Evolutionary conservation across 805 yeast genomes (phyloP).

Genomic region (Sugiyamaella qingdaonensis): DNA sequence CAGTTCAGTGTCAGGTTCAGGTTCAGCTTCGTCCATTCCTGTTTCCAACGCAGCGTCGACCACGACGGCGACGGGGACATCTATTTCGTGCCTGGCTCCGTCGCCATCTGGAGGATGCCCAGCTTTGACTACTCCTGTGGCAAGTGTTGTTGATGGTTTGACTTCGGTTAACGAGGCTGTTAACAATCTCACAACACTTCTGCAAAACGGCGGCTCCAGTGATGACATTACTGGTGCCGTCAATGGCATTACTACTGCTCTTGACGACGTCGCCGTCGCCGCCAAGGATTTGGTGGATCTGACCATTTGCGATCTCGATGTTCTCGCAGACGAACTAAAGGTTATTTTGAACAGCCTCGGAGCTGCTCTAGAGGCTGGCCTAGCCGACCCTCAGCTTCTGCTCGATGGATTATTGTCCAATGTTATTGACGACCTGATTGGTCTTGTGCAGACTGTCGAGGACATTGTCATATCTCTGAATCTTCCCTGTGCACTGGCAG

Average conservation of each 20-base stretch:
- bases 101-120: constrained; percentile 4
- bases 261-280: background rate
- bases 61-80: background rate
- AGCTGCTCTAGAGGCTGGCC: too few relatives aligned
- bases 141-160: background rate
- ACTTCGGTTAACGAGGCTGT: background rate
- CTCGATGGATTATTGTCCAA: background rate
- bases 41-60: background rate
- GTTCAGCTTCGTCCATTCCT: background rate
- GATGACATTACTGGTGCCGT: background rate
- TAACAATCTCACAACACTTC: background rate
- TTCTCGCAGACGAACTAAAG: too few relatives aligned
- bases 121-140: constrained; percentile 1
- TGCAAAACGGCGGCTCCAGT: background rate
- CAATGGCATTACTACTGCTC: background rate
- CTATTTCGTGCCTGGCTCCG: constrained; percentile 12
- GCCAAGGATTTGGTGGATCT: background rate
- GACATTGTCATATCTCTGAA: background rate
- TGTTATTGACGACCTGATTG: background rate
- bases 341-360: too few relatives aligned
- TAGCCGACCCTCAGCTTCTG: background rate
- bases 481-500: background rate
- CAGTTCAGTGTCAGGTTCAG: background rate
- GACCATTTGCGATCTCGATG: background rate
- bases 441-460: background rate